phyloP scores from a whole-genome alignment of 2,329 filamentous ascomycete species.

The Botrytis fabae region DNA sequence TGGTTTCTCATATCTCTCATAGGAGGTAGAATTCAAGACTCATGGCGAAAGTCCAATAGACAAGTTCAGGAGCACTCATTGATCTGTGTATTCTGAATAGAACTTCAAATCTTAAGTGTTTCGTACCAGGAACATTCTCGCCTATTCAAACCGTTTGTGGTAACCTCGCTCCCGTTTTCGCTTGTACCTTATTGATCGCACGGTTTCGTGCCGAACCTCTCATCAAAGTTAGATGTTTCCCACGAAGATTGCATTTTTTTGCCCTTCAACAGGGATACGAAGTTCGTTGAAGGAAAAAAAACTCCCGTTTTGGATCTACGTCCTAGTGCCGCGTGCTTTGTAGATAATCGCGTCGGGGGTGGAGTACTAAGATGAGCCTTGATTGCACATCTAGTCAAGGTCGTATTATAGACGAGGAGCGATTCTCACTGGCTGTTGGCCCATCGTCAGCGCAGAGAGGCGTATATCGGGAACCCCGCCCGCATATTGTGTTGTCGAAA shows the following conservation, averaged over 20 bases:
- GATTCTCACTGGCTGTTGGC: neutral
- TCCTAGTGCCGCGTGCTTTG: neutral
- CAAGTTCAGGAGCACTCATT: neutral
- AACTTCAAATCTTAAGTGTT: neutral
- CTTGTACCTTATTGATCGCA: neutral
- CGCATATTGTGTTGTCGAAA: neutral
- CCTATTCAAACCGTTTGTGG: neutral
- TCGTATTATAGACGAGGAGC: neutral
- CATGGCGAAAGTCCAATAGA: neutral
- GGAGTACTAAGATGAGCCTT: neutral
- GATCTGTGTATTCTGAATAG: neutral
- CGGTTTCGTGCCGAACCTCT: neutral
- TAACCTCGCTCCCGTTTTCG: neutral
- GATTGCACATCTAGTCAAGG: neutral
- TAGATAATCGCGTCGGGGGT: neutral
- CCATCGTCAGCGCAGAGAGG: neutral
- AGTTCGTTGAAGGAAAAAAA: neutral
- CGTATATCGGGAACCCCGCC: neutral
- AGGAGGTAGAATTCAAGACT: neutral
- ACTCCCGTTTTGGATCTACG: neutral
- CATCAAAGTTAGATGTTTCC: neutral
- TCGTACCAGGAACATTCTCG: neutral
- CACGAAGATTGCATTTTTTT: neutral
- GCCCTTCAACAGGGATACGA: neutral
- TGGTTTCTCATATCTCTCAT: neutral